Evolutionary conservation across 768 basidiomycete genomes (phyloP).

Genomic region (Leccinum subtestaceum): DNA sequence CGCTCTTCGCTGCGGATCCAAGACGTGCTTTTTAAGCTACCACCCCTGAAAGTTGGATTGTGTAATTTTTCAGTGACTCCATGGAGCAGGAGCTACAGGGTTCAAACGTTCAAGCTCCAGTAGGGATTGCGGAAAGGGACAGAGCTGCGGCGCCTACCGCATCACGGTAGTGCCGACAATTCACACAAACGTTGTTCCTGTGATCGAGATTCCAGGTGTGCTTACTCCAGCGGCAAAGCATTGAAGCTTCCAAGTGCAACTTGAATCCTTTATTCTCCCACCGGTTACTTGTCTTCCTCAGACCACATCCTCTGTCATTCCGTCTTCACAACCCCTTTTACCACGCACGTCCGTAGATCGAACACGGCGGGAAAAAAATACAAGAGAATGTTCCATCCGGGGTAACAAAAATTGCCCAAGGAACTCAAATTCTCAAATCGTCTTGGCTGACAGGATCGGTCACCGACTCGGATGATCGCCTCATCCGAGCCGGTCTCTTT

Average conservation of each 20-base stretch:
- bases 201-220: neutral
- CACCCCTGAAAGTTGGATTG: slow-evolving; percentile 79
- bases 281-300: slow-evolving; percentile 63
- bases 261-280: slow-evolving; percentile 50
- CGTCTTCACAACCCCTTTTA: slow-evolving; percentile 75
- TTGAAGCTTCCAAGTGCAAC: slow-evolving; percentile 83
- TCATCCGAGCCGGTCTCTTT: neutral
- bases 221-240: neutral
- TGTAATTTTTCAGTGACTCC: slow-evolving; percentile 68
- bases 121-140: slow-evolving; percentile 39
- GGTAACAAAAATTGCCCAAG: slow-evolving; percentile 62
- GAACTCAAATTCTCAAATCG: neutral
- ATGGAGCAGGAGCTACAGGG: slow-evolving; percentile 53
- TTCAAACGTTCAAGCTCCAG: slow-evolving; percentile 38
- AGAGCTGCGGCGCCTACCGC: neutral
- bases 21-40: slow-evolving; percentile 65
- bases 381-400: slow-evolving; percentile 55
- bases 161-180: neutral
- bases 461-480: neutral
- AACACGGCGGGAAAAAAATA: neutral
- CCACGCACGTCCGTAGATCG: slow-evolving; percentile 67
- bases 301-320: slow-evolving; percentile 87
- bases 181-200: neutral
- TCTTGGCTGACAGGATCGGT: neutral
- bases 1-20: slow-evolving; percentile 33